Evolutionary conservation across 2,329 filamentous ascomycete genomes (phyloP), one percentile per base, ranked within the genome.

Genomic region (Arachnomyces sp.): DNA sequence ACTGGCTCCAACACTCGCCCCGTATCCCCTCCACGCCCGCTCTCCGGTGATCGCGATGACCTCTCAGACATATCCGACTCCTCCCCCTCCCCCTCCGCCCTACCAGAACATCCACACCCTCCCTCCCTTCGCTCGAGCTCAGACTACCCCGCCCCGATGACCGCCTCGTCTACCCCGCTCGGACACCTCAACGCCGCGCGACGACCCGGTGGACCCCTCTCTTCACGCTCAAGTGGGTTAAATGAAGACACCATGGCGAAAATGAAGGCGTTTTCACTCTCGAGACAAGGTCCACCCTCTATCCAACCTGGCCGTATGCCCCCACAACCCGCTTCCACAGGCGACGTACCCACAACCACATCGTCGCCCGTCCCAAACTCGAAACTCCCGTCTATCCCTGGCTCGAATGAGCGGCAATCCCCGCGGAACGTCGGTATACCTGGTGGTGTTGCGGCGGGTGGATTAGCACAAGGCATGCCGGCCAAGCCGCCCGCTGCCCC

Each of bases 161-260:
- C 77, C 41, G 67, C 82, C 5, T 88, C 80, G n/a, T 94, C 88
- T n/a, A 92, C 83, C 18, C 81, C 85, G 31, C 70, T 89, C 3
- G 87, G 87, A 31, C 76, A 84, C 43, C 68, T 94, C 54, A 87
- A 81, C 60, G 76, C 78, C 36, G 79, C 78, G 30, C 68, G 79
- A 48, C 69, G 76, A 53, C 73, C 73, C 11, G n/a, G 47, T 49
- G 15, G 43, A 53, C 13, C 42, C 53, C 37, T 43, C 49, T 28
- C 58, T 54, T 12, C 53, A 49, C 59, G 70, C 42, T 64, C 68
- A 31, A 72, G 72, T 36, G 71, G 71, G 13, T 58, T 80, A 37
- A 72, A 76, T 35, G 71, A 76, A 50, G 81, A 84, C 47, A 77
- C 85, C 49, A 68, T 81, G 52, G 80, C 76, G 31, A 79, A 77